Base-by-base conservation (phyloP, 108 stramenopile genomes). In the Skeletonema marinoi region DNA sequence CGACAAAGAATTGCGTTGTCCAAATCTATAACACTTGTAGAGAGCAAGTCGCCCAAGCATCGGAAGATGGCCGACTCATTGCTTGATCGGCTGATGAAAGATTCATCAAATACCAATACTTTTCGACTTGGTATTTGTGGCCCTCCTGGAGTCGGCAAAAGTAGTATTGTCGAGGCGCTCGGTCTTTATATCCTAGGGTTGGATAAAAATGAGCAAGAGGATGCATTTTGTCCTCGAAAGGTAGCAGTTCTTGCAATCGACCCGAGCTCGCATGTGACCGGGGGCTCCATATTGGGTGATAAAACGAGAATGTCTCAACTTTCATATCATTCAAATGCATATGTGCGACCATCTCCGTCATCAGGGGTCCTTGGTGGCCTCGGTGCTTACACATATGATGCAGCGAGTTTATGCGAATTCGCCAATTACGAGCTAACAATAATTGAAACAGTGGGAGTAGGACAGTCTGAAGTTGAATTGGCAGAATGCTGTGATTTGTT, bases 201-300 rank as follows among this genome's bases (percentile, higher is more conserved):
- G 60, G 56, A 74, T 29, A 58, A 71, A 35, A 65, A 81, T 11
- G 30, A 60, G 41, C 36, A 58, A 50, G 25, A 48, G 5, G 48
- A 32, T 12, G 13, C 31, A 39, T 12, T 29, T 13, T 63, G 33
- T 16, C 80, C 82, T 6, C 58, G 79, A 29, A 86, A 88, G 65
- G 54, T 98, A 14, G 97, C 97, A 5, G 96, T 97, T 3, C 90
- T 98, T 59, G 90, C 95, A 54, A 85, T 97, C 44, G 98, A 98
- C 83, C 98, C 98, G 3, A 93, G 94, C 7, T 96, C 93, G 3
- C 74, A 77, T 41, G 72, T 92, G 7, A 93, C 92, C 7, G 99
- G 98, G 7, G 98, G 99, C 5, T 96, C 94, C n/a, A 98, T 99
- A 58, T 81, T 99, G 32, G 98, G 98, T 12, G 99, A 99, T 75